A percentile compares a stretch with the other conserved stretches of the same genome.
phyloP scores from a whole-genome alignment of 768 basidiomycete genomes.

The Suillus lakei region DNA sequence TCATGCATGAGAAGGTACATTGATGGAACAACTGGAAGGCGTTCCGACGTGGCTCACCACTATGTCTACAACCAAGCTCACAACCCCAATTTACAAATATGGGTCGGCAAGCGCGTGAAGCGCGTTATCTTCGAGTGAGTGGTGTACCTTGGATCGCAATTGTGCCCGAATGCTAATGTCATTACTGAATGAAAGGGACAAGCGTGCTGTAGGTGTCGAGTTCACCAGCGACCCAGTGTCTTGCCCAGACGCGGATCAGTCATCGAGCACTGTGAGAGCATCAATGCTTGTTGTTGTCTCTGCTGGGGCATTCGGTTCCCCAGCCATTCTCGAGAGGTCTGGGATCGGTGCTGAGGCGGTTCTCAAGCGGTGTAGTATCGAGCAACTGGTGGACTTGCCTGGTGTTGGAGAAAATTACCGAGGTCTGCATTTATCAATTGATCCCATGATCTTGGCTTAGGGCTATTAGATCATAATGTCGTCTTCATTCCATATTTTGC shows the following conservation, averaged over 20 bases:
- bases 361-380: slow-evolving; percentile 33
- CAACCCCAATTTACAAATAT: slow-evolving; percentile 34
- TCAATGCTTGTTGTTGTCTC: slow-evolving; percentile 42
- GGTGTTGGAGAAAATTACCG: slow-evolving; percentile 50
- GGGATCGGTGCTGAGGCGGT: slow-evolving; percentile 42
- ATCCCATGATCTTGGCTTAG: too few species aligned
- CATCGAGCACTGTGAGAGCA: slow-evolving; percentile 30
- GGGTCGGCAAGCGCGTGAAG: slow-evolving; percentile 38
- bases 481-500: slow-evolving; percentile 39
- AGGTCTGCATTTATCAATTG: slow-evolving; percentile 22
- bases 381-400: slow-evolving; percentile 39
- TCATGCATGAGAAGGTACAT: slow-evolving; percentile 50
- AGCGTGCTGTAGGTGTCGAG: slow-evolving; percentile 43
- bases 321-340: slow-evolving; percentile 59
- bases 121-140: slow-evolving; percentile 43
- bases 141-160: background rate
- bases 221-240: slow-evolving; percentile 34
- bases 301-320: slow-evolving; percentile 47
- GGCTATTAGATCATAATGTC: slow-evolving; percentile 34
- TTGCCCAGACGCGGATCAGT: slow-evolving; percentile 16
- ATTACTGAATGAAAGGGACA: slow-evolving; percentile 25
- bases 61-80: slow-evolving; percentile 41
- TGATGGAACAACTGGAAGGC: slow-evolving; percentile 44
- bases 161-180: background rate
- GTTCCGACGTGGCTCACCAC: slow-evolving; percentile 38